Conservation (phyloP, 2,329 filamentous ascomycete genomes). For the Laburnicola sp. region DNA sequence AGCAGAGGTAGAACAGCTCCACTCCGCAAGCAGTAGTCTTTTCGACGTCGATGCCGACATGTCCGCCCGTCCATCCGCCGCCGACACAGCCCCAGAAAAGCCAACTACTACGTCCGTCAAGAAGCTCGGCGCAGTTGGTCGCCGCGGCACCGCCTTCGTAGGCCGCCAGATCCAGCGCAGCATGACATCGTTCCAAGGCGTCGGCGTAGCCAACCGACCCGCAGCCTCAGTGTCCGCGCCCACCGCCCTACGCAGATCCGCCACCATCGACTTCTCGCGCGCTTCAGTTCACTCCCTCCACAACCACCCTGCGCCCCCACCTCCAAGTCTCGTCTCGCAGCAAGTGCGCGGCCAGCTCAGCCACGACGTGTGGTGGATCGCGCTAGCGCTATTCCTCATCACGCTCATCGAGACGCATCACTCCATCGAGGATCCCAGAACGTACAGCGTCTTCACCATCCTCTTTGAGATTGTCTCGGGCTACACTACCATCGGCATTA, state of each 20-base stretch:
- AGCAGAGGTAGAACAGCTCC: slow-evolving; percentile 24
- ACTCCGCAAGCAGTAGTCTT: slow-evolving; percentile 24
- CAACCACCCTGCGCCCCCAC: slow-evolving; percentile 16
- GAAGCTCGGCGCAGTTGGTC: slow-evolving; percentile 11
- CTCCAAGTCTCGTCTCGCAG: slow-evolving; percentile 25
- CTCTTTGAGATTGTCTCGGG: slow-evolving; percentile 28
- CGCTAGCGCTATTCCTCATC: slow-evolving; percentile 27
- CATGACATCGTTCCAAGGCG: slow-evolving; percentile 28
- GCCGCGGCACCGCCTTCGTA: slow-evolving; percentile 25
- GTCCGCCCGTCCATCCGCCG: slow-evolving; percentile 12
- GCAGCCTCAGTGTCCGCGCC: slow-evolving; percentile 11
- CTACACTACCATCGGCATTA: slow-evolving; percentile 28
- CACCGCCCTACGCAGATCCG: slow-evolving; percentile 14
- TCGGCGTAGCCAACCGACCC: slow-evolving; percentile 20
- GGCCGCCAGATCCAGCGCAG: slow-evolving; percentile 25
- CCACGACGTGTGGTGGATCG: slow-evolving; percentile 30
- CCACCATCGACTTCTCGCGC: slow-evolving; percentile 23
- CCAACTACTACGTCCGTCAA: slow-evolving; percentile 12
- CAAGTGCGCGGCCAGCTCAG: slow-evolving; percentile 28
- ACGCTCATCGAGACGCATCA: slow-evolving; percentile 28
- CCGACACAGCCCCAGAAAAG: slow-evolving; percentile 12
- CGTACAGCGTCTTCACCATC: slow-evolving; percentile 27
- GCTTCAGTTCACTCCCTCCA: slow-evolving; percentile 23
- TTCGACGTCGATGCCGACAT: slow-evolving; percentile 23
- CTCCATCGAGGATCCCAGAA: slow-evolving; percentile 23